Evolutionary conservation across 148 eudicot species (phyloP).

Genomic region (Mesembryanthemum crystallinum): DNA sequence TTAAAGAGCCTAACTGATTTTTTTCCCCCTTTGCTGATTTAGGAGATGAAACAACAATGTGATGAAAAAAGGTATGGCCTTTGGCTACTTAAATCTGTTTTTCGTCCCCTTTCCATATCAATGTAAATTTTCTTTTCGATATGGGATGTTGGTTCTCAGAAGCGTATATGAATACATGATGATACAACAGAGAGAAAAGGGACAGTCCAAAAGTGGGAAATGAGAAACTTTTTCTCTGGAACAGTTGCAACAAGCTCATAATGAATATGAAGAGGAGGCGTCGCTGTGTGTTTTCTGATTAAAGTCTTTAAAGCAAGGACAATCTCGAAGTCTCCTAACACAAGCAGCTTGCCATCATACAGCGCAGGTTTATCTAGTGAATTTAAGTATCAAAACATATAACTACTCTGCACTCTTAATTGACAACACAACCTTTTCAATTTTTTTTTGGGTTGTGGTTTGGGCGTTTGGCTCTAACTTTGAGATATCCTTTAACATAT

Average conservation of each 20-base stretch:
- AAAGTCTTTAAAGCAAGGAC: conserved; percentile 88
- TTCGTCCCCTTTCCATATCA: too few relatives aligned
- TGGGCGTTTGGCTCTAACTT: too few relatives aligned
- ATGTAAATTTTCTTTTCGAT: too few relatives aligned
- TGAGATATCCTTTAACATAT: too few relatives aligned
- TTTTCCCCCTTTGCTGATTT: conserved; percentile 29
- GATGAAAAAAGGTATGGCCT: conserved; percentile 66
- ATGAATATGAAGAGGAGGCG: conserved; percentile 83
- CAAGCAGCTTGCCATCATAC: conserved; percentile 98
- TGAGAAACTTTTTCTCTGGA: conserved; percentile 58
- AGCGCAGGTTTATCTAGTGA: conserved; percentile 99
- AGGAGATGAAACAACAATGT: conserved; percentile 87
- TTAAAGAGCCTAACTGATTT: conserved; percentile 17
- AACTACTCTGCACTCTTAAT: too few relatives aligned
- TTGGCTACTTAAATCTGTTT: too few relatives aligned
- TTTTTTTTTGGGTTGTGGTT: too few relatives aligned
- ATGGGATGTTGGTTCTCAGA: conserved; percentile 52
- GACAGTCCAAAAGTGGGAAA: conserved; percentile 57
- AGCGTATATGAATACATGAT: conserved; percentile 55
- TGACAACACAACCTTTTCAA: too few relatives aligned
- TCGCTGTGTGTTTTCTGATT: conserved; percentile 78
- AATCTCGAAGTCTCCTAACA: conserved; percentile 89
- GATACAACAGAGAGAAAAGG: conserved; percentile 60
- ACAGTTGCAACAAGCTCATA: conserved; percentile 62
- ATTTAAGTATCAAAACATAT: too few relatives aligned